These are phyloP conservation scores for Monosporascus ibericus DNA, from an alignment of 2,329 filamentous ascomycete species.

Conservation along the genomic window DNA sequence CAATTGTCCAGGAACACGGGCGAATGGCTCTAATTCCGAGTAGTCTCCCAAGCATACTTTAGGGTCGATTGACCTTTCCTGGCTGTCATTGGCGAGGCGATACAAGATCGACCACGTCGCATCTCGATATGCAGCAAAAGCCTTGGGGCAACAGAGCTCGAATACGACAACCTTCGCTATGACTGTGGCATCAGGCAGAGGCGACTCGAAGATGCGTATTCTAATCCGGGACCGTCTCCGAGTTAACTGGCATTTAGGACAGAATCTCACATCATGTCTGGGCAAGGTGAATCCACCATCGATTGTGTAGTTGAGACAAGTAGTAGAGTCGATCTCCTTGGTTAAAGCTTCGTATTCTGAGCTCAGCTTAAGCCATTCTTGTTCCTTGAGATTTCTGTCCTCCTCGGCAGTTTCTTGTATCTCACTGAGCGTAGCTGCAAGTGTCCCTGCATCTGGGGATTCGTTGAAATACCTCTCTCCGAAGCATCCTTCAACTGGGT, in stretches of 20 bases:
- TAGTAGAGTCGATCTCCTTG: slow-evolving; percentile 20
- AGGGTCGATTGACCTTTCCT: slow-evolving; percentile 9
- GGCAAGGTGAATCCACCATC: slow-evolving; percentile 9
- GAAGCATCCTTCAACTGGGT: slow-evolving; percentile 37
- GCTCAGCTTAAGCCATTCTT: slow-evolving; percentile 27
- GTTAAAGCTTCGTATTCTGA: slow-evolving; percentile 26
- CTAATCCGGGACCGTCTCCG: slow-evolving; percentile 21
- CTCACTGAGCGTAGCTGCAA: slow-evolving; percentile 5
- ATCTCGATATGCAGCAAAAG: slow-evolving; percentile 33
- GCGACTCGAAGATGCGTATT: slow-evolving; percentile 34
- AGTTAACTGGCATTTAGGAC: slow-evolving; percentile 30
- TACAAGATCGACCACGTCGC: slow-evolving; percentile 33
- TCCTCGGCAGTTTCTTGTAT: slow-evolving; percentile 20
- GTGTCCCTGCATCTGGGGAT: slow-evolving; percentile 17
- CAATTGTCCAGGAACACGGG: slow-evolving; percentile 5
- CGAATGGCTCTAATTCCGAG: slow-evolving; percentile 8
- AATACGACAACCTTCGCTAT: slow-evolving; percentile 32
- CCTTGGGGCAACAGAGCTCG: slow-evolving; percentile 31
- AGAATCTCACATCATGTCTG: slow-evolving; percentile 20
- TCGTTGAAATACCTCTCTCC: slow-evolving; percentile 40
- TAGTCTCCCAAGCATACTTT: slow-evolving; percentile 13
- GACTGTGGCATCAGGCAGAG: slow-evolving; percentile 27
- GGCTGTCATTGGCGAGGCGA: slow-evolving; percentile 17
- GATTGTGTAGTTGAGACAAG: slow-evolving; percentile 20
- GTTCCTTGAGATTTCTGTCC: slow-evolving; percentile 17